Base-by-base conservation (phyloP, 1,284 basidiomycete species). In the Singerocomus rubriflavus region DNA sequence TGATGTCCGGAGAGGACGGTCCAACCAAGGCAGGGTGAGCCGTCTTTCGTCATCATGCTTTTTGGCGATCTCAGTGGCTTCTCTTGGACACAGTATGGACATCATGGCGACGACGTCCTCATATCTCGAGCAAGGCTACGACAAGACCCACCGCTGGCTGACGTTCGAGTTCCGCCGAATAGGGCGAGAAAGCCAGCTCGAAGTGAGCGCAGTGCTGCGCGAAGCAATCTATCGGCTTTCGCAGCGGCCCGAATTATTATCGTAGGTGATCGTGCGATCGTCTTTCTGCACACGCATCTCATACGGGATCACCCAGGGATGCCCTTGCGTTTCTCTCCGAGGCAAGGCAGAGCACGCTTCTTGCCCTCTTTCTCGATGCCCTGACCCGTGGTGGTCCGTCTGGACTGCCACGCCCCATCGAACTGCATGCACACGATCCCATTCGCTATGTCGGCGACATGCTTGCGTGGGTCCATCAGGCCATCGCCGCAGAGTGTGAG, bases 401-500 rank as follows among this genome's bases (percentile, higher is more conserved):
- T 32, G 91, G 92, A 26, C 75, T 93, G 2, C 92, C 94, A 0
- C 82, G 94, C 3, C 95, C 96, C 0, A 98, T 99, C 57, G 96
- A 99, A 69, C 77, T 98, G 4, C 94, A 98, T 64, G 96, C 96
- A 0, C 96, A 99, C 63, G 96, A 99, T 66, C 94, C 96, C 0
- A 79, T 93, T 55, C 85, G 96, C 26, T 99, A 99, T 66, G 86
- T 97, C 13, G 95, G 96, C 16, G 96, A 98, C 68, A 98, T 99
- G 92, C 82, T 99, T 5, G 96, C 95, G 0, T 99, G 96, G 97
- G 86, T 98, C 1, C 96, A 99, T 70, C 97, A 99, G 54, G 81
- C 89, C 0, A 93, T 97, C 52, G 96, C 96, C 0, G 88, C 87
- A 4, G 96, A 99, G 68, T 86, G 88, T 44, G 97, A 99, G 70